phyloP scores from a whole-genome alignment of 2,329 filamentous ascomycete genomes.

The Helotiales sp. region DNA sequence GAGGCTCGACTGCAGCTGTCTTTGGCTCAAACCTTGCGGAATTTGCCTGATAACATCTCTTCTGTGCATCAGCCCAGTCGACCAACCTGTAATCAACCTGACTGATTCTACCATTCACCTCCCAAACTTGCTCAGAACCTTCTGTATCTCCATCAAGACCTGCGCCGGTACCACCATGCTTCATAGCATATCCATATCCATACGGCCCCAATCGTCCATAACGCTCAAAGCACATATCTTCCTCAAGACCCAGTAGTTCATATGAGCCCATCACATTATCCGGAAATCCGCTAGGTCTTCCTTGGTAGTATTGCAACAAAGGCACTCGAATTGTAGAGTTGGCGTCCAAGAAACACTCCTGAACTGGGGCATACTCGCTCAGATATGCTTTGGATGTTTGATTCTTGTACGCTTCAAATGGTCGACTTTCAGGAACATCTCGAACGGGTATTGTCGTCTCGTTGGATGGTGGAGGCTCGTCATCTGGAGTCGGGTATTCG shows the following conservation, averaged over 20 bases:
- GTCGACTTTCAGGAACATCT: conserved; percentile 47
- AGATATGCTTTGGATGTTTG: conserved; percentile 51
- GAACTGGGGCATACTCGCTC: conserved; percentile 50
- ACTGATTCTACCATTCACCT: conserved; percentile 46
- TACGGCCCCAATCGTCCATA: conserved; percentile 89
- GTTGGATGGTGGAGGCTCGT: conserved; percentile 53
- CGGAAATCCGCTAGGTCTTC: conserved; percentile 81
- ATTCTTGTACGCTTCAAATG: conserved; percentile 63
- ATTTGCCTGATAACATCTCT: conserved; percentile 72
- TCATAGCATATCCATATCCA: conserved; percentile 80
- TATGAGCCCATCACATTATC: conserved; percentile 86
- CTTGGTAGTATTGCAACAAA: conserved; percentile 69
- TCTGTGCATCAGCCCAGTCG: conserved; percentile 78
- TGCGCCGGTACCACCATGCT: conserved; percentile 78
- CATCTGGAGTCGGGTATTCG: conserved; percentile 73
- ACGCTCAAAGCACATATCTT: conserved; percentile 91
- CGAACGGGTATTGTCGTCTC: conserved; percentile 39
- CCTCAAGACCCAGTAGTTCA: conserved; percentile 71
- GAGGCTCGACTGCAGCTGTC: conserved; percentile 2
- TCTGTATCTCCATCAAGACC: conserved; percentile 82
- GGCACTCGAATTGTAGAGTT: conserved; percentile 67
- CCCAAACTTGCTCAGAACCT: conserved; percentile 79
- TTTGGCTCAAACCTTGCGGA: conserved; percentile 57
- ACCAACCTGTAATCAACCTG: conserved; percentile 77
- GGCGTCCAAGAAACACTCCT: conserved; percentile 77